Evolutionary conservation across 495 filamentous ascomycete species (phyloP).

Genomic region (Eremomyces bilateralis): DNA sequence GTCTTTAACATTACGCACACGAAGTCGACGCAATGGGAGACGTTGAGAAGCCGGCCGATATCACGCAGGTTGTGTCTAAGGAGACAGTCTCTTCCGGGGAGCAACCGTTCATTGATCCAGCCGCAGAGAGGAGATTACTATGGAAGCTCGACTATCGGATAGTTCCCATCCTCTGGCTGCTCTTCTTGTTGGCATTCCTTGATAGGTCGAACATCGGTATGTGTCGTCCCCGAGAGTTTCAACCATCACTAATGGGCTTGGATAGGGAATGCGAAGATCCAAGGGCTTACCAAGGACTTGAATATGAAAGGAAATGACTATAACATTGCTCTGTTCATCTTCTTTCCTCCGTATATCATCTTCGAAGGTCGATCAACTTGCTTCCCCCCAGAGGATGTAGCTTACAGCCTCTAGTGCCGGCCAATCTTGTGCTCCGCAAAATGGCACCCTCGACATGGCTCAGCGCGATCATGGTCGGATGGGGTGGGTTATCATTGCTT

Average conservation of each 20-base stretch:
- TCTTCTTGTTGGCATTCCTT: not conserved
- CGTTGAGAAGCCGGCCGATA: too few species aligned
- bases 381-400: not conserved
- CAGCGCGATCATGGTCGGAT: not conserved
- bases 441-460: not conserved
- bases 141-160: constrained; percentile 13
- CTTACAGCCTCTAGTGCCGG: not conserved
- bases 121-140: constrained; percentile 9
- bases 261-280: constrained; percentile 20
- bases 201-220: constrained; percentile 2
- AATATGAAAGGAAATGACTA: not conserved
- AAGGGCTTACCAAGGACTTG: constrained; percentile 1
- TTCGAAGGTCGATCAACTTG: constrained; percentile 34
- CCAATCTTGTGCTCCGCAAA: not conserved
- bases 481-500: not conserved
- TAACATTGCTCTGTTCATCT: constrained; percentile 18
- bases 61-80: too few species aligned
- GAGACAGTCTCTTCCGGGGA: too few species aligned
- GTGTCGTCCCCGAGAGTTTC: not conserved
- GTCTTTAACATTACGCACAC: too few species aligned
- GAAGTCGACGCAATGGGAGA: too few species aligned
- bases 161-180: constrained; percentile 22
- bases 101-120: too few species aligned
- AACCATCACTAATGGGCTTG: constrained; percentile 6
- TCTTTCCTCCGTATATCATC: constrained; percentile 44